Evolutionary conservation across 345 rosid species (phyloP).

Genomic region (Brassica cretica): DNA sequence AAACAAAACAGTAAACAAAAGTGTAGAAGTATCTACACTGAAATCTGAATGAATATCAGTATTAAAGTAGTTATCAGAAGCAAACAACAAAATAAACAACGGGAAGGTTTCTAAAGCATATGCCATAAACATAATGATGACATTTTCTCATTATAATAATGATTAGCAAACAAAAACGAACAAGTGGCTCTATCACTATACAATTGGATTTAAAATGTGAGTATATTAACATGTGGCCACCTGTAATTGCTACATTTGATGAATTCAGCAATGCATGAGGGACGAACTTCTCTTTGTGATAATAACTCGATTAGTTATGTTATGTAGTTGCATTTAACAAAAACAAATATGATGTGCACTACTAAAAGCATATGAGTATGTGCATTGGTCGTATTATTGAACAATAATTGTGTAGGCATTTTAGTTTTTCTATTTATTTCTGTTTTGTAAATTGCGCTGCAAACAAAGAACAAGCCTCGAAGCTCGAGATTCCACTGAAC

Average conservation of each 20-base stretch:
- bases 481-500: conserved; percentile 35
- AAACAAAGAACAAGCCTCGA: conserved; percentile 31
- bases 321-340: conserved; percentile 6
- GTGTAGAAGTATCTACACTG: conserved; percentile 8
- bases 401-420: conserved; percentile 15
- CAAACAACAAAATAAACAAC: conserved; percentile 21
- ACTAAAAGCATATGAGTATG: conserved; percentile 11
- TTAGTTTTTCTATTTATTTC: not conserved
- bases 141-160: conserved; percentile 11
- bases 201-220: conserved; percentile 22
- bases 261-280: conserved; percentile 18
- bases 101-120: conserved; percentile 13
- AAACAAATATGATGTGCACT: not conserved
- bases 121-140: conserved; percentile 29
- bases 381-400: conserved; percentile 25
- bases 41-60: not conserved
- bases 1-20: not conserved
- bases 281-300: not conserved
- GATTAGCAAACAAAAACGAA: conserved; percentile 17
- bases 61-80: conserved; percentile 4
- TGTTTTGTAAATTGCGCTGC: conserved; percentile 9
- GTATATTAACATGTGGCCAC: conserved; percentile 34
- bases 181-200: conserved; percentile 1
- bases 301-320: not conserved
- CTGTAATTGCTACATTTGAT: conserved; percentile 17